phyloP scores from a whole-genome alignment of 306 rosid genomes.

The Amphicarpaea edgeworthii region DNA sequence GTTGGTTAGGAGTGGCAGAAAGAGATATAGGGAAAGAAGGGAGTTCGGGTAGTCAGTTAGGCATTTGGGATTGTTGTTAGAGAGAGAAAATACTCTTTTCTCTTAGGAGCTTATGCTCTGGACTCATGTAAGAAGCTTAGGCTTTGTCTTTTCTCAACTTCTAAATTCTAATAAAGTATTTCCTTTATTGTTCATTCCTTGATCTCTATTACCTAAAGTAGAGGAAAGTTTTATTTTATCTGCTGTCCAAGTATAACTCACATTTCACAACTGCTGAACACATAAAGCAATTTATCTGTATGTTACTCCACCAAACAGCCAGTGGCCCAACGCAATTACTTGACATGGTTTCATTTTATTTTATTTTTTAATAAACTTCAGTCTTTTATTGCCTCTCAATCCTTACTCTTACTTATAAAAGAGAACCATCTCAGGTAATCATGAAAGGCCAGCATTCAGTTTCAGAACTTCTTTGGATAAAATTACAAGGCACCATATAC shows the following conservation, averaged over 20 bases:
- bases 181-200: too few relatives aligned
- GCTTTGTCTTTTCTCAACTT: too few relatives aligned
- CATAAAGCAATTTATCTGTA: slow-evolving; percentile 17
- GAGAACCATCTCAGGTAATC: slow-evolving; percentile 21
- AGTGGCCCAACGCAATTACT: not conserved
- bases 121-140: too few relatives aligned
- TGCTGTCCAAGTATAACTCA: slow-evolving; percentile 11
- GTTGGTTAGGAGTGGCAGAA: too few relatives aligned
- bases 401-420: slow-evolving; percentile 6
- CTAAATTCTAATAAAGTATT: too few relatives aligned
- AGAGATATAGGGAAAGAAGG: too few relatives aligned
- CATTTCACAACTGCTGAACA: slow-evolving; percentile 31
- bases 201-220: not conserved
- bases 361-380: slow-evolving; percentile 15
- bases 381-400: slow-evolving; percentile 9
- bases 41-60: too few relatives aligned
- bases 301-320: slow-evolving; percentile 3
- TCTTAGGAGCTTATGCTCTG: too few relatives aligned
- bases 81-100: too few relatives aligned
- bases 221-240: not conserved
- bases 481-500: not conserved
- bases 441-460: not conserved
- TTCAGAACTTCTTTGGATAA: not conserved
- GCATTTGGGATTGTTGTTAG: too few relatives aligned
- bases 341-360: not conserved